A percentile compares a stretch with the other conserved stretches of the same genome.
Conservation (phyloP, 129 eudicot genomes). For the Saussurea involucrata region DNA sequence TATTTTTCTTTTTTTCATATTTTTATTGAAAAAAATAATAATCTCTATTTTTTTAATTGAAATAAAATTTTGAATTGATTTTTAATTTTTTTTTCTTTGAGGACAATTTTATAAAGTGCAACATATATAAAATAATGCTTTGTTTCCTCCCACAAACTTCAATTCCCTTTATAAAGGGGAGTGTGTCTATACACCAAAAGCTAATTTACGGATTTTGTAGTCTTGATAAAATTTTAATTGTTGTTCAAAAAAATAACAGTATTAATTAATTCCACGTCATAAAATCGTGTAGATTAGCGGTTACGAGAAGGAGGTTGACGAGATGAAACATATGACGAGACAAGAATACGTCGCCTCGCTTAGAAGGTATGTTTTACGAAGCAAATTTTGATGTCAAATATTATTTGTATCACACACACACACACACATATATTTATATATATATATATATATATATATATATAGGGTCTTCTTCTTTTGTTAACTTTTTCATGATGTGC, state of each 20-base stretch:
- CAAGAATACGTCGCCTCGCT: slow-evolving; percentile 93
- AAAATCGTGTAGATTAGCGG: slow-evolving; percentile 50
- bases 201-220: neutral
- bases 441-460: neutral
- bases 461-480: no score
- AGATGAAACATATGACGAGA: slow-evolving; percentile 94
- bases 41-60: neutral
- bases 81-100: neutral
- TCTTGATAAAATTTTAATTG: neutral
- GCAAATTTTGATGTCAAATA: neutral
- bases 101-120: slow-evolving; percentile 8
- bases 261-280: neutral
- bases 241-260: no score
- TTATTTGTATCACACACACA: no score
- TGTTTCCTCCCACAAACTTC: slow-evolving; percentile 15
- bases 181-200: slow-evolving; percentile 8
- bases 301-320: slow-evolving; percentile 87
- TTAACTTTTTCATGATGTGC: no score
- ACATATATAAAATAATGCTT: slow-evolving; percentile 13
- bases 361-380: slow-evolving; percentile 48
- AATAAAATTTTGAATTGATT: neutral
- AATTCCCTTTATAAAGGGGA: slow-evolving; percentile 6
- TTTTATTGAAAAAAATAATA: neutral
- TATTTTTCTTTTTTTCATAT: neutral
- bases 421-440: neutral